phyloP scores from a whole-genome alignment of 306 rosid species.

The Cotoneaster glaucophyllus region DNA sequence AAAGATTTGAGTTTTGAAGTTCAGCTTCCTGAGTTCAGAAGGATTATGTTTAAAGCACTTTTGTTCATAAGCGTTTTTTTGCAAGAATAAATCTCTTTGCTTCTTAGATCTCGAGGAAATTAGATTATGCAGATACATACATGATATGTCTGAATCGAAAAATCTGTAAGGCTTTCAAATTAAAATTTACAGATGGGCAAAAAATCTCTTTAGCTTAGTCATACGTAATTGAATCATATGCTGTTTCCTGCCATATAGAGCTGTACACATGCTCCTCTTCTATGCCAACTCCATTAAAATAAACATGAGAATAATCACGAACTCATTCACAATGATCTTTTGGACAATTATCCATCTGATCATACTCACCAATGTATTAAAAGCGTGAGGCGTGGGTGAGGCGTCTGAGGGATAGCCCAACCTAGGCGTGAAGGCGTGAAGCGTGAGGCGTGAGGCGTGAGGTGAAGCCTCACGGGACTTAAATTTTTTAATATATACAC shows the following conservation, averaged over 20 bases:
- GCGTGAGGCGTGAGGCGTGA: no score
- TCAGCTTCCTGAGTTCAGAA: neutral
- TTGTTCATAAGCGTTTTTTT: no score
- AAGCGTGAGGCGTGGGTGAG: no score
- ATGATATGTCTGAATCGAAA: neutral
- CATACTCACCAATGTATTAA: no score
- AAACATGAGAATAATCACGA: conserved; percentile 11
- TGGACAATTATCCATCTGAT: conserved; percentile 4
- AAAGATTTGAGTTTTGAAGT: neutral
- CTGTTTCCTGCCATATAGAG: conserved; percentile 13
- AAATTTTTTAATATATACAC: no score
- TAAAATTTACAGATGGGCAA: neutral
- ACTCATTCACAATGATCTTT: conserved; percentile 1
- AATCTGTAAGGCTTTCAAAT: neutral
- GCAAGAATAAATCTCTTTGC: neutral
- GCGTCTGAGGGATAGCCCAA: no score
- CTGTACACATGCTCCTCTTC: conserved; percentile 8
- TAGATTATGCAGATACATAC: neutral
- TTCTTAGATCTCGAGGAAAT: neutral
- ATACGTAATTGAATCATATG: conserved; percentile 17
- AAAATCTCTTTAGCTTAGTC: neutral
- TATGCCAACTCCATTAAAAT: conserved; percentile 15
- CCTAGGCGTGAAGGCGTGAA: no score
- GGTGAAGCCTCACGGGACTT: no score
- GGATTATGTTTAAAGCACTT: neutral